phyloP scores from a whole-genome alignment of 192 early-diverging fungal species.

The Umbelopsis vinacea region DNA sequence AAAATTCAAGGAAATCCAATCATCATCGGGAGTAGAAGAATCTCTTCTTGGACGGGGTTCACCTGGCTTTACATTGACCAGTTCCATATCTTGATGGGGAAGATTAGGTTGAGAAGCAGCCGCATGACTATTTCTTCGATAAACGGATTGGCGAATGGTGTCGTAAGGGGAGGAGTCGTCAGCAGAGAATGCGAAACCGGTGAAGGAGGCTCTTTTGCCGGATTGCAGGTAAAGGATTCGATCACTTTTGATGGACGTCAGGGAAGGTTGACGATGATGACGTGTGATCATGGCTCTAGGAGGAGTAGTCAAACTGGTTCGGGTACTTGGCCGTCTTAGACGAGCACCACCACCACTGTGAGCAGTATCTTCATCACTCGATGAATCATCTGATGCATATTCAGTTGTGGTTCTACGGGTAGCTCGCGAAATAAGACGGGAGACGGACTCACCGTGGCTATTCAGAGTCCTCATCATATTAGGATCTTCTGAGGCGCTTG shows the following conservation, averaged over 20 bases:
- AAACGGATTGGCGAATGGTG: constrained; percentile 42
- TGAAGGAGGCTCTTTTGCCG: constrained; percentile 49
- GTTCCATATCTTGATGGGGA: constrained; percentile 4
- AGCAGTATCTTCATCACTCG: constrained; percentile 4
- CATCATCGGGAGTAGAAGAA: background rate
- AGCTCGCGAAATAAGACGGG: constrained; percentile 17
- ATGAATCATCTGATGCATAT: constrained; percentile 18
- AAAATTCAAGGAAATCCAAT: constrained; percentile 12
- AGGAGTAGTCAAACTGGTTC: background rate
- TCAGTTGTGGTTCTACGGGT: constrained; percentile 18
- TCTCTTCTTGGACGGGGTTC: background rate
- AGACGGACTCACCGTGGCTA: constrained; percentile 22
- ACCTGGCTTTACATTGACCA: background rate
- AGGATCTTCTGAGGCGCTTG: constrained; percentile 43
- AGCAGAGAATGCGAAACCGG: constrained; percentile 49
- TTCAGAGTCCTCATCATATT: constrained; percentile 16
- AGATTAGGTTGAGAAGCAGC: constrained; percentile 15
- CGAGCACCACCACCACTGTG: background rate
- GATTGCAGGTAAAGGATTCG: constrained; percentile 46
- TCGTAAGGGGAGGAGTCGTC: constrained; percentile 49
- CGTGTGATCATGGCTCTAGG: constrained; percentile 7
- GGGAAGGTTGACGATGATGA: background rate
- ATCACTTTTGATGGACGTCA: background rate
- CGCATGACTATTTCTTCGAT: constrained; percentile 23
- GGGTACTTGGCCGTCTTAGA: background rate